Conservation (phyloP, 768 basidiomycete genomes). For the Melanogaster broomeanus region DNA sequence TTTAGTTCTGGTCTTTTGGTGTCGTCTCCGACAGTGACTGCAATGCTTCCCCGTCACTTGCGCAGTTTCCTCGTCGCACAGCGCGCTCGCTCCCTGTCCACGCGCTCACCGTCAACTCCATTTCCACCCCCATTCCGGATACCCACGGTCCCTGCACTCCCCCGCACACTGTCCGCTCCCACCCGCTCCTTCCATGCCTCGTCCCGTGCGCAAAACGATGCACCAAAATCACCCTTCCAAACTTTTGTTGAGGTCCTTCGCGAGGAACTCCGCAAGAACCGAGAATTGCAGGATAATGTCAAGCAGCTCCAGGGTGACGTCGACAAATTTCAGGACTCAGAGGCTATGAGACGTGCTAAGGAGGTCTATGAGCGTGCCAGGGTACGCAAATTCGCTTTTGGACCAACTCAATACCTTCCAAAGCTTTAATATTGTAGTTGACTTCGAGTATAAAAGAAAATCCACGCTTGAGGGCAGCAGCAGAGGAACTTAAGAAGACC, state of each 20-base stretch:
- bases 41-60: conserved; percentile 52
- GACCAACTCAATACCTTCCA: conserved; percentile 1
- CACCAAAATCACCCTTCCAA: conserved; percentile 90
- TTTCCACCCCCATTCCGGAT: conserved; percentile 34
- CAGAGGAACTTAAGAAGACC: conserved; percentile 86
- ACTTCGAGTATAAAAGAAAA: conserved; percentile 96
- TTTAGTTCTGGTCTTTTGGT: too few relatives aligned
- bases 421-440: conserved; percentile 51
- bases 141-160: conserved; percentile 12
- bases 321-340: conserved; percentile 95
- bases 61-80: conserved; percentile 37
- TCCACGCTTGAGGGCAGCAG: conserved; percentile 86
- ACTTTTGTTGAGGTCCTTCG: conserved; percentile 93
- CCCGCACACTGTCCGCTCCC: conserved; percentile 7
- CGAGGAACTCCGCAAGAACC: conserved; percentile 91
- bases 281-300: conserved; percentile 94
- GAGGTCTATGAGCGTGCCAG: conserved; percentile 94
- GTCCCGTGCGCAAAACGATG: conserved; percentile 57
- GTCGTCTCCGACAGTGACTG: neutral
- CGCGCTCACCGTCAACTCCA: conserved; percentile 11
- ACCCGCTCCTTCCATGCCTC: conserved; percentile 67
- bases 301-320: conserved; percentile 98
- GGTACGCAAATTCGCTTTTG: conserved; percentile 49
- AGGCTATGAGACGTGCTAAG: conserved; percentile 89
- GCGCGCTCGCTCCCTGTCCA: conserved; percentile 24